Evolutionary conservation across 495 filamentous ascomycete genomes (phyloP).

Genomic region (Neurospora discreta): DNA sequence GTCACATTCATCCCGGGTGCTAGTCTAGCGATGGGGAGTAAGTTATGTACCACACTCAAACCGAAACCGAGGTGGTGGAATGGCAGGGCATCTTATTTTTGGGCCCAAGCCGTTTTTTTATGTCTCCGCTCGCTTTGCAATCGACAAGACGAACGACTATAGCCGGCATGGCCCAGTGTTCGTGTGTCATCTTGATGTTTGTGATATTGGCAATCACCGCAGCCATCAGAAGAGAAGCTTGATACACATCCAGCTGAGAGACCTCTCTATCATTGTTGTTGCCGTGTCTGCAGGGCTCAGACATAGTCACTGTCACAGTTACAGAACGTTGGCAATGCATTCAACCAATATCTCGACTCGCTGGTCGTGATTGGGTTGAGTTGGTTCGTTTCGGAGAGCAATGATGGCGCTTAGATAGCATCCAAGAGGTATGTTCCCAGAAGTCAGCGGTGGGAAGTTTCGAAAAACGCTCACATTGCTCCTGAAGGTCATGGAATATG

Average conservation of each 20-base stretch:
- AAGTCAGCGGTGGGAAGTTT: not conserved
- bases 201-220: not conserved
- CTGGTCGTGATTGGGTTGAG: not conserved
- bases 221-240: not conserved
- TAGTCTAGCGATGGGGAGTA: not conserved
- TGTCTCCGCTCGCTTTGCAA: not conserved
- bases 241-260: not conserved
- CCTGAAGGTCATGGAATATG: not conserved
- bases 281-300: not conserved
- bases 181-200: not conserved
- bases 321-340: conserved; percentile 6
- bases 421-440: not conserved
- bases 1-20: not conserved
- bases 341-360: conserved; percentile 3
- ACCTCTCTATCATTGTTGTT: not conserved
- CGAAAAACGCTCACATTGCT: not conserved
- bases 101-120: not conserved
- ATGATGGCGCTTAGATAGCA: not conserved
- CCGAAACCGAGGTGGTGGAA: not conserved
- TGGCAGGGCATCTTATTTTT: not conserved
- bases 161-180: not conserved
- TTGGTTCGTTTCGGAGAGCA: not conserved
- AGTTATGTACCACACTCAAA: not conserved
- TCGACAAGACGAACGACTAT: not conserved
- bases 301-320: conserved; percentile 18